These are phyloP conservation scores for Sugiyamaella xylanicola DNA, from an alignment of 1,139 yeast genomes.

Conservation along the genomic window DNA sequence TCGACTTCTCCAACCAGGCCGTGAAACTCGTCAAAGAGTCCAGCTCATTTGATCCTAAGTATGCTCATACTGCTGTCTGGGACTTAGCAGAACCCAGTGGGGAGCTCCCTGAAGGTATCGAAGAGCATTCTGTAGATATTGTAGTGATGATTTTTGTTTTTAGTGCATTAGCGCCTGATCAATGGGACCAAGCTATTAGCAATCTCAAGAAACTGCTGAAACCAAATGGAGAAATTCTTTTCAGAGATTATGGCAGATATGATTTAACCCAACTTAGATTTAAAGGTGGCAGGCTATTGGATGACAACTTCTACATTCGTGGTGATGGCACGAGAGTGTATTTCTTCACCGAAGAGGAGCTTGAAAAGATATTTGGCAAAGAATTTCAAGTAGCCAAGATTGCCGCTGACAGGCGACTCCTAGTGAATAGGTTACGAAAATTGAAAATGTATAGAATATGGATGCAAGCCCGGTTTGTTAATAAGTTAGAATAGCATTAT, in stretches of 20 bases:
- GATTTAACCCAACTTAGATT: slow-evolving; percentile 95
- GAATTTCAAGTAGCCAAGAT: slow-evolving; percentile 70
- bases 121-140: slow-evolving; percentile 80
- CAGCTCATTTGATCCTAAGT: slow-evolving; percentile 56
- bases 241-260: slow-evolving; percentile 94
- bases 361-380: slow-evolving; percentile 68
- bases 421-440: slow-evolving; percentile 89
- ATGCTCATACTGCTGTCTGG: slow-evolving; percentile 91
- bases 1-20: slow-evolving; percentile 89
- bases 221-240: slow-evolving; percentile 88
- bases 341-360: slow-evolving; percentile 92
- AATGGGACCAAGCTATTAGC: slow-evolving; percentile 79
- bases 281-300: slow-evolving; percentile 82
- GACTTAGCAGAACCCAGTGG: slow-evolving; percentile 83
- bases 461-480: slow-evolving; percentile 84
- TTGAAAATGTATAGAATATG: slow-evolving; percentile 96
- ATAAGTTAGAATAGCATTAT: neutral
- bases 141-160: slow-evolving; percentile 93
- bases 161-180: slow-evolving; percentile 88
- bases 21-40: slow-evolving; percentile 76
- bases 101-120: slow-evolving; percentile 77
- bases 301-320: slow-evolving; percentile 91
- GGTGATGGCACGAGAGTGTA: slow-evolving; percentile 99
- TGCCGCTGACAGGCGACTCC: slow-evolving; percentile 85
- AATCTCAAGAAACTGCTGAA: slow-evolving; percentile 74